Percentiles rank a stretch among this genome's conserved stretches.
These are phyloP conservation scores for Kuraishia molischiana DNA, from an alignment of 805 yeast species.

Conservation along the genomic window DNA sequence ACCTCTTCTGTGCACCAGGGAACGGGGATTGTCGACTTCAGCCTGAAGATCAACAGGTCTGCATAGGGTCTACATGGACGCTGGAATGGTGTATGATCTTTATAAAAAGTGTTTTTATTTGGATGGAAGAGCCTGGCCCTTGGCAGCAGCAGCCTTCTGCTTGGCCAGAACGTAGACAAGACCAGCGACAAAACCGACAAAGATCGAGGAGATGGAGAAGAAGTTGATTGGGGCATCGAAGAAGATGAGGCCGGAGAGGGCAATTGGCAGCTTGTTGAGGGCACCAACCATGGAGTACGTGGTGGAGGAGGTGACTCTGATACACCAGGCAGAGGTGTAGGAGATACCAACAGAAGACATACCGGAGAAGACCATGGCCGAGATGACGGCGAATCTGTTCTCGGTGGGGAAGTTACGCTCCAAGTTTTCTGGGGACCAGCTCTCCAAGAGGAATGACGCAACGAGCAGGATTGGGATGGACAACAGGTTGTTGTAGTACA, in stretches of 20 bases:
- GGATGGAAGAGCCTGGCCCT: slow-evolving; percentile 21
- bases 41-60: slow-evolving; percentile 56
- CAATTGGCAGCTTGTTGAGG: slow-evolving; percentile 94
- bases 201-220: slow-evolving; percentile 79
- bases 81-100: not conserved
- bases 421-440: slow-evolving; percentile 83
- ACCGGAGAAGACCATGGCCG: slow-evolving; percentile 88
- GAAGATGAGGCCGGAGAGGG: slow-evolving; percentile 87
- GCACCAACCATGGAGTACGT: slow-evolving; percentile 99
- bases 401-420: slow-evolving; percentile 69
- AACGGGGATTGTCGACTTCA: slow-evolving; percentile 71
- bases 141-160: slow-evolving; percentile 67
- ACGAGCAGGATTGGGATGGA: slow-evolving; percentile 82
- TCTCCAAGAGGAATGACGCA: slow-evolving; percentile 73
- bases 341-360: slow-evolving; percentile 94
- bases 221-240: slow-evolving; percentile 94
- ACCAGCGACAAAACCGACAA: slow-evolving; percentile 93
- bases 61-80: not conserved
- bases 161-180: slow-evolving; percentile 92
- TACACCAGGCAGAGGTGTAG: slow-evolving; percentile 99
- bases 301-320: slow-evolving; percentile 96
- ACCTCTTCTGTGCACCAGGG: slow-evolving; percentile 93
- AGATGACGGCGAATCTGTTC: slow-evolving; percentile 55
- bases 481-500: slow-evolving; percentile 94
- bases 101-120: not conserved